Conservation (phyloP, 208 protist species). For the Trichomonas vaginalis region DNA sequence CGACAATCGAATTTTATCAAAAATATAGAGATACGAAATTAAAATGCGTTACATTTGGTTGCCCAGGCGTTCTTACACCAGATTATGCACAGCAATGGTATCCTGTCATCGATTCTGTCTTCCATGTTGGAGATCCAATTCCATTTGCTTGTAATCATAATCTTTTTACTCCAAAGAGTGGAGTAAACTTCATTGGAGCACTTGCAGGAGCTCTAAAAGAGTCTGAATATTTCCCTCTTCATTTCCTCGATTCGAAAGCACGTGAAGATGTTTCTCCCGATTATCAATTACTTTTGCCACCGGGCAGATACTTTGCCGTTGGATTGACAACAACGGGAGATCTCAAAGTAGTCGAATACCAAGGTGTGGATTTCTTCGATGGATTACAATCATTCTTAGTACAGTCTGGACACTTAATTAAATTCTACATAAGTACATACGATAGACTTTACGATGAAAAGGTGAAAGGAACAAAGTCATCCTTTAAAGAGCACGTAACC, state of each 20-base stretch:
- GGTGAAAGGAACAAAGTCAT: neutral
- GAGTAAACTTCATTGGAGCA: neutral
- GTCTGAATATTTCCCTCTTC: neutral
- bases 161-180: neutral
- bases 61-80: neutral
- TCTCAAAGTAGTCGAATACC: neutral
- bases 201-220: neutral
- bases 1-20: neutral
- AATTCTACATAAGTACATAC: neutral
- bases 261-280: neutral
- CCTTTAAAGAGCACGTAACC: neutral
- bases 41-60: neutral
- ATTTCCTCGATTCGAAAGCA: neutral
- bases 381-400: neutral
- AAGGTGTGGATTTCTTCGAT: neutral
- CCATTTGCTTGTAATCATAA: neutral
- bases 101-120: neutral
- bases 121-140: neutral
- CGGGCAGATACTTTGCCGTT: neutral
- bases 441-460: neutral
- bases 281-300: neutral
- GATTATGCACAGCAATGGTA: neutral
- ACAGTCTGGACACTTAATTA: neutral
- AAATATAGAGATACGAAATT: neutral
- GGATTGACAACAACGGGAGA: neutral